These are phyloP conservation scores for Russula emetica DNA, from an alignment of 768 basidiomycete genomes.

Conservation along the genomic window DNA sequence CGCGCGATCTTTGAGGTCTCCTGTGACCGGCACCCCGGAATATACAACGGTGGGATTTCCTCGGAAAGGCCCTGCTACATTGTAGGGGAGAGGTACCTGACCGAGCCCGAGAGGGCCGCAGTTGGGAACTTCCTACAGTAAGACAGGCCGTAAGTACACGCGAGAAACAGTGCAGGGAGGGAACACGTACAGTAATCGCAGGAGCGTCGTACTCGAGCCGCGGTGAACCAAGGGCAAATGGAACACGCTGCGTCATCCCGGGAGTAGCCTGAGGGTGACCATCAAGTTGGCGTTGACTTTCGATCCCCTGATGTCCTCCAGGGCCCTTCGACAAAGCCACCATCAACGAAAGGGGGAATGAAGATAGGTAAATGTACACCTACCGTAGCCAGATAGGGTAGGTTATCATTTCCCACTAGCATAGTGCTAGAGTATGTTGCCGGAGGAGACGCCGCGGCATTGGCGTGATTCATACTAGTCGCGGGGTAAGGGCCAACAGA, in stretches of 20 bases:
- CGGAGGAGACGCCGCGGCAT: too few relatives aligned
- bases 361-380: background rate
- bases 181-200: background rate
- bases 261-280: background rate
- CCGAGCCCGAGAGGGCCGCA: too few relatives aligned
- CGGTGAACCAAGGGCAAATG: background rate
- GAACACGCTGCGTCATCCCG: background rate
- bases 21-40: background rate
- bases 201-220: background rate
- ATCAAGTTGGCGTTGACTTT: background rate
- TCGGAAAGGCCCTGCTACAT: background rate
- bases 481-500: background rate
- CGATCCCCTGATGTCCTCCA: background rate
- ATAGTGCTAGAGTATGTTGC: background rate
- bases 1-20: background rate
- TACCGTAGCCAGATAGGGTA: background rate
- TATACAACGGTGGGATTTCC: too few relatives aligned
- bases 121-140: background rate
- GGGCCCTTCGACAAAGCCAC: background rate
- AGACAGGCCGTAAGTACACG: background rate
- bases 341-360: background rate
- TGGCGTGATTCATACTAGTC: background rate
- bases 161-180: background rate
- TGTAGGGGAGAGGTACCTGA: background rate
- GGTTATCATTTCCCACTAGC: background rate